Percentiles rank a stretch among this genome's conserved stretches.
phyloP scores from a whole-genome alignment of 768 basidiomycete genomes.

The Mycena belliarum region DNA sequence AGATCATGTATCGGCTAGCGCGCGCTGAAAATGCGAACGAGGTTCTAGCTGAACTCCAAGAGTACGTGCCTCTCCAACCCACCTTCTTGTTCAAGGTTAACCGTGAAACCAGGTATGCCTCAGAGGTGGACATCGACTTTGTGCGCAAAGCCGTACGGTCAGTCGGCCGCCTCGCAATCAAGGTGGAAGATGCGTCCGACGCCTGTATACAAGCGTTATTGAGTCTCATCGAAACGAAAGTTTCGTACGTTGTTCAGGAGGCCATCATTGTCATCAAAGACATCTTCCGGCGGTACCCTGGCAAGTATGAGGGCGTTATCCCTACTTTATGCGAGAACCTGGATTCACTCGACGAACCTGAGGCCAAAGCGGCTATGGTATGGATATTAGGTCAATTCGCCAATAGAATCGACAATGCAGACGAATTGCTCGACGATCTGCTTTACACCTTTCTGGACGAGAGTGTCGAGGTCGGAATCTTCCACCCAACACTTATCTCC shows the following conservation, averaged over 20 bases:
- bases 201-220: slow-evolving; percentile 87
- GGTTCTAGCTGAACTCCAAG: slow-evolving; percentile 92
- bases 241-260: slow-evolving; percentile 96
- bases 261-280: slow-evolving; percentile 97
- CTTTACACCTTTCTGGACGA: slow-evolving; percentile 90
- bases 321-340: slow-evolving; percentile 91
- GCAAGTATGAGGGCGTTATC: slow-evolving; percentile 95
- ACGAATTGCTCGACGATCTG: slow-evolving; percentile 92
- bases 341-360: slow-evolving; percentile 90
- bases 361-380: slow-evolving; percentile 95
- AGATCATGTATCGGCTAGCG: slow-evolving; percentile 98
- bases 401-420: slow-evolving; percentile 91
- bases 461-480: slow-evolving; percentile 76
- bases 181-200: slow-evolving; percentile 88
- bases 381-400: slow-evolving; percentile 99
- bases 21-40: slow-evolving; percentile 92
- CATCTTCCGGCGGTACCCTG: slow-evolving; percentile 95
- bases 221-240: slow-evolving; percentile 86
- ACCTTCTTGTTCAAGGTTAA: background rate
- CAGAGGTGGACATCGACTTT: slow-evolving; percentile 97
- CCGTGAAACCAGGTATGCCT: slow-evolving; percentile 74
- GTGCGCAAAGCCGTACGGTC: slow-evolving; percentile 97
- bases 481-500: background rate
- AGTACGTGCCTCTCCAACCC: slow-evolving; percentile 52
- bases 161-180: slow-evolving; percentile 97